These are phyloP conservation scores for Allium cepa DNA, from an alignment of 106 monocot genomes.

Conservation along the genomic window DNA sequence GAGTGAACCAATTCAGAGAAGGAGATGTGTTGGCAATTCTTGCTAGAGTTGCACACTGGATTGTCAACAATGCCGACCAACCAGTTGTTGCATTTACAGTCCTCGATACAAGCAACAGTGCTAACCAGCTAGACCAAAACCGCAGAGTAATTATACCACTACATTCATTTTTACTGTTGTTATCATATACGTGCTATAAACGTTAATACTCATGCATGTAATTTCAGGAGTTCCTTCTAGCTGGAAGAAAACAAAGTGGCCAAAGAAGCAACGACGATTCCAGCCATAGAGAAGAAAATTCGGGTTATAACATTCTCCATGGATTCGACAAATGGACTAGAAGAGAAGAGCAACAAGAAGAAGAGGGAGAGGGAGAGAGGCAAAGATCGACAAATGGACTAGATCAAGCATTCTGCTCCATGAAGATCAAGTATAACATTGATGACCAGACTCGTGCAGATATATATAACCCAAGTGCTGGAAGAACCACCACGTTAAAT, in stretches of 20 bases:
- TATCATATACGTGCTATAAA: no score
- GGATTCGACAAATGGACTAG: conserved; percentile 5
- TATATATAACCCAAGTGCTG: conserved; percentile 21
- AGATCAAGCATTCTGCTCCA: conserved; percentile 40
- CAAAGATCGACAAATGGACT: conserved; percentile 24
- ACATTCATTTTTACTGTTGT: neutral
- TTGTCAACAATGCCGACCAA: conserved; percentile 48
- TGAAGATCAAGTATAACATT: conserved; percentile 40
- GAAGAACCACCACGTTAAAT: conserved; percentile 35
- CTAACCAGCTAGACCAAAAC: conserved; percentile 57
- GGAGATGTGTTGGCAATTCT: conserved; percentile 53
- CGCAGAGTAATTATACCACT: conserved; percentile 1
- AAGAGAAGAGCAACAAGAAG: neutral
- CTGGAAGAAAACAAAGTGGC: conserved; percentile 6
- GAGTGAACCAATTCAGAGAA: conserved; percentile 32
- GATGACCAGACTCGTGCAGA: conserved; percentile 30
- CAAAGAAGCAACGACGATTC: neutral
- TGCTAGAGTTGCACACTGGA: conserved; percentile 49
- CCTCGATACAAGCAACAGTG: conserved; percentile 31
- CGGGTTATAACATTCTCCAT: neutral
- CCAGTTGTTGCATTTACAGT: conserved; percentile 30
- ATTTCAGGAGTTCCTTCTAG: conserved; percentile 12
- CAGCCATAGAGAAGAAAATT: neutral
- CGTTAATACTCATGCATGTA: no score
- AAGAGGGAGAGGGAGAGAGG: neutral